Evolutionary conservation across 768 basidiomycete species (phyloP), one percentile per base, ranked within the genome.

Genomic region (Lyophyllum decastes): DNA sequence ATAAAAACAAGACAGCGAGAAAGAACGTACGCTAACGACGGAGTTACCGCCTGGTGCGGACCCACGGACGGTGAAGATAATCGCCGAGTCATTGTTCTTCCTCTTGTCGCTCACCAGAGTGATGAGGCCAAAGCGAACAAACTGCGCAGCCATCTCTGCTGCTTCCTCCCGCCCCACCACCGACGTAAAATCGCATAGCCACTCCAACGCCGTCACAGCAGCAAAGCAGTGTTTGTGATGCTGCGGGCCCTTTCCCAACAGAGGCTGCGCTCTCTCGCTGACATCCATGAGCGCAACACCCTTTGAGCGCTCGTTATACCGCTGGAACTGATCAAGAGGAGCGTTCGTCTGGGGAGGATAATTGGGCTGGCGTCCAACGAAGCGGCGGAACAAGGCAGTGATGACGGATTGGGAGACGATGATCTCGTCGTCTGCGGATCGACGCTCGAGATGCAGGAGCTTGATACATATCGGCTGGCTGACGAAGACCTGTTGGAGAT

Each of bases 401-500:
- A 99, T 89, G 61, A 98, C 94, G 19, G 89, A 87, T 66, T 94
- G 91, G 4, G 93, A 92, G 59, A 98, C 89, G 69, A 97, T 95
- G 69, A 99, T 95, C 76, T 98, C 97, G 77, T 99, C 97, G 73
- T 99, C 97, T 19, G 84, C 78, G 2, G 90, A 84, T 27, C 95
- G 86, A 53, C 97, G 85, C 71, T 99, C 97, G 69, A 99, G 89
- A 74, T 99, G 96, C 10, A 99, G 86, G 7, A 98, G 84, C 73
- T 98, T 97, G 82, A 98, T 92, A 76, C 94, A 95, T 64, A 99
- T 98, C 33, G 96, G 95, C 68, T 97, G 94, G 0, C 90, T 82
- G 16, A 85, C 83, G 71, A 98, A 99, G 45, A 98, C 91, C 52
- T 83, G 85, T 62, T 94, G 85, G 19, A 98, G 85, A 71, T 95